Conservation (phyloP, 495 filamentous ascomycete genomes). For the Pyrenopolyporus hunteri region DNA sequence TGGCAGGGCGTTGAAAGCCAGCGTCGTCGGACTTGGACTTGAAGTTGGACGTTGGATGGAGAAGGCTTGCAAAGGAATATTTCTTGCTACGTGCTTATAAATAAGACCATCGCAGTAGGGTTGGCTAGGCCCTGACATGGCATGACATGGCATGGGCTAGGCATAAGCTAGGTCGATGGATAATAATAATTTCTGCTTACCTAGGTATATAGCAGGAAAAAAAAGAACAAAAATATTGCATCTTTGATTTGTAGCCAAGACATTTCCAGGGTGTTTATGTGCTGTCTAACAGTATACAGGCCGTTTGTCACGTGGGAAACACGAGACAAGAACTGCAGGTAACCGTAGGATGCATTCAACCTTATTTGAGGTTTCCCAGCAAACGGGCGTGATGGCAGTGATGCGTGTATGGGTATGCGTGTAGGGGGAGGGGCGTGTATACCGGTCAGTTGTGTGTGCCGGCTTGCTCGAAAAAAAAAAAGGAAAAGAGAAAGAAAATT, state of each 20-base stretch:
- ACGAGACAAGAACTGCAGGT: conserved; percentile 43
- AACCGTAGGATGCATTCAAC: conserved; percentile 41
- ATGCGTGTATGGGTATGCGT: conserved; percentile 6
- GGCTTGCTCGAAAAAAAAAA: conserved; percentile 19
- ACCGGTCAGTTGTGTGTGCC: not conserved
- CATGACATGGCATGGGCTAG: too few relatives aligned
- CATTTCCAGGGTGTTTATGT: conserved; percentile 14
- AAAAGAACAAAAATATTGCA: not conserved
- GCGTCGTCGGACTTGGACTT: not conserved
- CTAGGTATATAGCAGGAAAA: not conserved
- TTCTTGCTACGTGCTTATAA: conserved; percentile 1
- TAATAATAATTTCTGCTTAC: too few relatives aligned
- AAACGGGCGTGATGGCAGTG: conserved; percentile 38
- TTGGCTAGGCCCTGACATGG: not conserved
- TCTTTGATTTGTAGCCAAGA: conserved; percentile 15
- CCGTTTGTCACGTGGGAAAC: conserved; percentile 48
- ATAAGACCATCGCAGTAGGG: not conserved
- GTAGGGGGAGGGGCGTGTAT: conserved; percentile 5
- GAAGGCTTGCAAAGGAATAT: not conserved
- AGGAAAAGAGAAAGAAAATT: not conserved
- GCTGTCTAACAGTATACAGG: conserved; percentile 26
- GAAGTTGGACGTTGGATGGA: too few relatives aligned
- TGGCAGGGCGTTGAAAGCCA: conserved; percentile 3
- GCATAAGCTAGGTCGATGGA: not conserved
- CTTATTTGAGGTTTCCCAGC: conserved; percentile 43